A percentile compares a stretch with the other conserved stretches of the same genome.
Evolutionary conservation across 2,329 filamentous ascomycete genomes (phyloP).

Genomic region (Didymella exigua): DNA sequence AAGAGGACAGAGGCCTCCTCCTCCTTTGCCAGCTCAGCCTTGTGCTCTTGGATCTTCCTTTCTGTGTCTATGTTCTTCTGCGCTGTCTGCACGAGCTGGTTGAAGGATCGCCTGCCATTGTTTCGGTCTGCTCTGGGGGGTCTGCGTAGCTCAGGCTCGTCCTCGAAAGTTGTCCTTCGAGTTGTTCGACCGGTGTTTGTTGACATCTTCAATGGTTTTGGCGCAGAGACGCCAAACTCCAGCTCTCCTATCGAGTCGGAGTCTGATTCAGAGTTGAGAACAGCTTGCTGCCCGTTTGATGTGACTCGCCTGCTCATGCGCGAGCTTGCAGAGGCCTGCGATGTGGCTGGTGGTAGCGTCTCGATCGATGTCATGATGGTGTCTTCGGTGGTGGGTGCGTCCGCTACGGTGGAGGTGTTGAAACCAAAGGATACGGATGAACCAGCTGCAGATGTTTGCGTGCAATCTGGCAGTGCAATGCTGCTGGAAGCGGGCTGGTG

Average conservation of each 20-base stretch:
- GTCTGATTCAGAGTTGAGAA: slow-evolving; percentile 76
- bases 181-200: slow-evolving; percentile 18
- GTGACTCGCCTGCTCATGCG: slow-evolving; percentile 56
- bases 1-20: slow-evolving; percentile 18
- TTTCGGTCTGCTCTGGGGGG: slow-evolving; percentile 25
- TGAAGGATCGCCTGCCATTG: slow-evolving; percentile 26
- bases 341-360: slow-evolving; percentile 11
- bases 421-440: not conserved
- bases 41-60: slow-evolving; percentile 32
- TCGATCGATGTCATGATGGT: slow-evolving; percentile 1
- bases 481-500: not conserved
- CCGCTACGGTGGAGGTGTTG: slow-evolving; percentile 3
- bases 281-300: slow-evolving; percentile 56
- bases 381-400: slow-evolving; percentile 14
- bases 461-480: not conserved
- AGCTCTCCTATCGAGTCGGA: slow-evolving; percentile 61
- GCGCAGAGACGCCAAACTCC: slow-evolving; percentile 42
- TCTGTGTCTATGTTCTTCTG: slow-evolving; percentile 34
- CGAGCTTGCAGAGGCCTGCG: slow-evolving; percentile 38
- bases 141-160: slow-evolving; percentile 29
- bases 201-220: slow-evolving; percentile 15
- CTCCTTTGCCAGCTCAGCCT: slow-evolving; percentile 35
- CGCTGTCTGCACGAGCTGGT: slow-evolving; percentile 30
- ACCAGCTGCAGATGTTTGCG: not conserved
- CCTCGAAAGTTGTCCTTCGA: slow-evolving; percentile 11